phyloP scores from a whole-genome alignment of 2,329 filamentous ascomycete species.

The Cryphonectria nitschkei region DNA sequence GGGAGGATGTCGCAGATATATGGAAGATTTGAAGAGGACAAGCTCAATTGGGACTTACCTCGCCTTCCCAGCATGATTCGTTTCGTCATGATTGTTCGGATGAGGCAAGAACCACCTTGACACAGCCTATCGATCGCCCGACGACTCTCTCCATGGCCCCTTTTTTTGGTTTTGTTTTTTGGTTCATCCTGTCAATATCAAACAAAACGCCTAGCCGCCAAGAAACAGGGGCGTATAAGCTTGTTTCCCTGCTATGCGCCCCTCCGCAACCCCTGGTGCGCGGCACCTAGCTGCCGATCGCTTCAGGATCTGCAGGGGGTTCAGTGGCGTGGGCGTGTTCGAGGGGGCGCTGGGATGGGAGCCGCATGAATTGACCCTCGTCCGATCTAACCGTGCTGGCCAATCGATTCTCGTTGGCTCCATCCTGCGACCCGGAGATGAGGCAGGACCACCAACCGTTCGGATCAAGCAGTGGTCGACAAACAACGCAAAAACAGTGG shows the following conservation, averaged over 20 bases:
- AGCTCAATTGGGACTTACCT: neutral
- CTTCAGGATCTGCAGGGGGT: constrained; percentile 14
- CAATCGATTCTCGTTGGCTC: constrained; percentile 1
- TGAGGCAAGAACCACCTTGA: neutral
- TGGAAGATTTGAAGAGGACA: neutral
- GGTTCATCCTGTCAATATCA: constrained; percentile 7
- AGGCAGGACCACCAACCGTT: constrained; percentile 11
- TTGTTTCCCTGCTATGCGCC: constrained; percentile 1
- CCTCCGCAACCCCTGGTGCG: neutral
- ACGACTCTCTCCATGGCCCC: neutral
- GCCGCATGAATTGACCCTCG: constrained; percentile 8
- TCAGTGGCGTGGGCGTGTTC: constrained; percentile 5
- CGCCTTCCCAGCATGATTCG: neutral
- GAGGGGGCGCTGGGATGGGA: neutral
- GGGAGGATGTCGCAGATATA: neutral
- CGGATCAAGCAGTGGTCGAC: neutral
- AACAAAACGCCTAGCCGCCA: constrained; percentile 11
- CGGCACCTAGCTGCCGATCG: constrained; percentile 4
- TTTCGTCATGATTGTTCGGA: neutral
- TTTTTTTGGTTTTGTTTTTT: neutral
- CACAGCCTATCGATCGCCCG: neutral
- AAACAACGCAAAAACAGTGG: neutral
- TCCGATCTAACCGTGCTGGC: constrained; percentile 4
- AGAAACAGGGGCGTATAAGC: constrained; percentile 4
- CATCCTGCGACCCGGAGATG: constrained; percentile 6